Evolutionary conservation across 1,139 yeast genomes (phyloP).

Genomic region (Ogataea hybrid): DNA sequence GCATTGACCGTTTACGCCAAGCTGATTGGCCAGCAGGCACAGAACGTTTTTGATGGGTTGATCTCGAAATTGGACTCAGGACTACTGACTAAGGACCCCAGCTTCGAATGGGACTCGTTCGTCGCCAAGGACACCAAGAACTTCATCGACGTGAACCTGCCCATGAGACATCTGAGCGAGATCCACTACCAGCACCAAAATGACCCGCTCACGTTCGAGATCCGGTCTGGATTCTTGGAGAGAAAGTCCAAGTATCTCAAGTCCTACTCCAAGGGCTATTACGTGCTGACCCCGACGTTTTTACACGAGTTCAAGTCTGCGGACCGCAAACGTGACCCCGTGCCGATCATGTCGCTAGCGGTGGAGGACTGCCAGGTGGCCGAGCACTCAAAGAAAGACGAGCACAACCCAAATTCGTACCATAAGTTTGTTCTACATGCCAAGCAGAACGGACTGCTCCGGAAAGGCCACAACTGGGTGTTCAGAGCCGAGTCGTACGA

Average conservation of each 20-base stretch:
- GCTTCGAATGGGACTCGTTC: slow-evolving; percentile 88
- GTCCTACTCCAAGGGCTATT: slow-evolving; percentile 87
- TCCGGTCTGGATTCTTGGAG: slow-evolving; percentile 81
- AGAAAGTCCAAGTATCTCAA: slow-evolving; percentile 88
- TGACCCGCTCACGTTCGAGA: slow-evolving; percentile 67
- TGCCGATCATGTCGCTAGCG: slow-evolving; percentile 86
- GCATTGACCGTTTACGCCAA: slow-evolving; percentile 73
- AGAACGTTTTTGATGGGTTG: slow-evolving; percentile 60
- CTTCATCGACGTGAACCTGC: slow-evolving; percentile 72
- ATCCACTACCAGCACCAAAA: slow-evolving; percentile 64
- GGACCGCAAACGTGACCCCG: slow-evolving; percentile 78
- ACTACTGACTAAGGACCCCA: slow-evolving; percentile 71
- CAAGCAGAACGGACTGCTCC: slow-evolving; percentile 59
- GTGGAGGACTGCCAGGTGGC: slow-evolving; percentile 79
- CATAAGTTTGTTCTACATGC: slow-evolving; percentile 82
- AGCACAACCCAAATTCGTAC: slow-evolving; percentile 50
- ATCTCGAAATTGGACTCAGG: slow-evolving; percentile 71
- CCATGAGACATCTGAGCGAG: slow-evolving; percentile 64
- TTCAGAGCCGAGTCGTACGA: slow-evolving; percentile 82
- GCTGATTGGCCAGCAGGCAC: slow-evolving; percentile 65
- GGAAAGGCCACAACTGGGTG: slow-evolving; percentile 89
- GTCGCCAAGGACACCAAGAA: slow-evolving; percentile 67
- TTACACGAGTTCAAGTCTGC: slow-evolving; percentile 86
- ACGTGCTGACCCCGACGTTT: too few species aligned
- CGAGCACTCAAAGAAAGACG: slow-evolving; percentile 76